phyloP scores from a whole-genome alignment of 2,329 filamentous ascomycete species.

The Trichoderma simmonsii region DNA sequence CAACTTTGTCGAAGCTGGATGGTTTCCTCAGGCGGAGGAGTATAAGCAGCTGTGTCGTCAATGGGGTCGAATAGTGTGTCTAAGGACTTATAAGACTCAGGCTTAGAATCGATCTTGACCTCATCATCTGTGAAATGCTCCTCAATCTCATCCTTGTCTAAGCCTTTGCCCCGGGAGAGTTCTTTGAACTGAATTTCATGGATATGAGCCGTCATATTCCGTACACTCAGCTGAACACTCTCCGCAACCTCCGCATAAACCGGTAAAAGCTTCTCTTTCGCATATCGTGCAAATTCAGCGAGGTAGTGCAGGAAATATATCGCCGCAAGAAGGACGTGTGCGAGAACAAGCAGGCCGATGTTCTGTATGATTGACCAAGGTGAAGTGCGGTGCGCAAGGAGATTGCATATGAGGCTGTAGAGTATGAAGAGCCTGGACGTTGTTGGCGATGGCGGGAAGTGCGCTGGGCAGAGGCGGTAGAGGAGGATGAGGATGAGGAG shows the following conservation, averaged over 20 bases:
- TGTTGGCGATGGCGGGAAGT: background rate
- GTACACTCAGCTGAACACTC: background rate
- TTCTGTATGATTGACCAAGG: background rate
- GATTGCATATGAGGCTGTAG: background rate
- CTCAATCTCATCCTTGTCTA: background rate
- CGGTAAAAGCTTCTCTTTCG: background rate
- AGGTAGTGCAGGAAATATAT: background rate
- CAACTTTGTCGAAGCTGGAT: background rate
- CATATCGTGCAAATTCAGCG: background rate
- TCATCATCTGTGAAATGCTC: background rate
- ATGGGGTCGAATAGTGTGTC: background rate
- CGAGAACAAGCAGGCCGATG: background rate
- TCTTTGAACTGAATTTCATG: background rate
- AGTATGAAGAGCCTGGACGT: background rate
- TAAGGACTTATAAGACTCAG: background rate
- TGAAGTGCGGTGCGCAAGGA: background rate
- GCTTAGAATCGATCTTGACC: background rate
- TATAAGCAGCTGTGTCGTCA: background rate
- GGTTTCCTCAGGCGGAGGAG: background rate
- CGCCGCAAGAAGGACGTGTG: background rate
- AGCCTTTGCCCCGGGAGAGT: background rate
- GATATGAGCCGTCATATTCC: background rate
- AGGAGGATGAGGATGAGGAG: background rate
- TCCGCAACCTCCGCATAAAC: background rate
- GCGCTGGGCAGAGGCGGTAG: background rate